These are phyloP conservation scores for Citrullus mucosospermus DNA, from an alignment of 306 rosid genomes.

Conservation along the genomic window DNA sequence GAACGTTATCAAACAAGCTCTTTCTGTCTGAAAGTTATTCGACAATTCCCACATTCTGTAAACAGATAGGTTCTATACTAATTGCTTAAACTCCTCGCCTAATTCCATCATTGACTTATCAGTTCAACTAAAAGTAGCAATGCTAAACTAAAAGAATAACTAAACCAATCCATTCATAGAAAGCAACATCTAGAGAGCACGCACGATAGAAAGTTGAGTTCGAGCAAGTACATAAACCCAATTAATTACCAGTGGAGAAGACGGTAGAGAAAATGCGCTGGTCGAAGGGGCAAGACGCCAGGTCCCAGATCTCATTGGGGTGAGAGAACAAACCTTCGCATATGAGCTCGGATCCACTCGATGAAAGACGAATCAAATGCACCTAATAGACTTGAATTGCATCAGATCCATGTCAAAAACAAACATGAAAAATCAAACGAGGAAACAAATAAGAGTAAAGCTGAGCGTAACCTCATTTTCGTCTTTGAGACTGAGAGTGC, in stretches of 20 bases:
- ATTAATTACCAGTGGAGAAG: slow-evolving; percentile 55
- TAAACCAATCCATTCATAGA: neutral
- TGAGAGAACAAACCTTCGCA: slow-evolving; percentile 98
- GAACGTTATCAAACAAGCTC: no score
- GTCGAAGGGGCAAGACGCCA: slow-evolving; percentile 86
- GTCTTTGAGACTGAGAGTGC: slow-evolving; percentile 91
- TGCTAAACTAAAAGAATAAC: neutral
- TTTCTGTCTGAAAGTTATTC: neutral
- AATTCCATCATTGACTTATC: neutral
- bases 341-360: slow-evolving; percentile 75
- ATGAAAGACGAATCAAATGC: slow-evolving; percentile 85
- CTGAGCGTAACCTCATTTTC: slow-evolving; percentile 68
- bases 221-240: neutral
- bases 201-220: neutral
- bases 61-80: neutral
- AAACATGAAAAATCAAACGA: neutral
- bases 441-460: neutral
- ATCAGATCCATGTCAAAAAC: slow-evolving; percentile 15
- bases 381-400: slow-evolving; percentile 33
- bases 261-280: slow-evolving; percentile 96
- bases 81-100: neutral
- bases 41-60: neutral
- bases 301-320: slow-evolving; percentile 98
- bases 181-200: no score
- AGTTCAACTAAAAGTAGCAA: neutral